Percentiles rank a stretch among this genome's conserved stretches.
phyloP scores from a whole-genome alignment of 2,329 filamentous ascomycete genomes.

The Aurifilum marmelostoma region DNA sequence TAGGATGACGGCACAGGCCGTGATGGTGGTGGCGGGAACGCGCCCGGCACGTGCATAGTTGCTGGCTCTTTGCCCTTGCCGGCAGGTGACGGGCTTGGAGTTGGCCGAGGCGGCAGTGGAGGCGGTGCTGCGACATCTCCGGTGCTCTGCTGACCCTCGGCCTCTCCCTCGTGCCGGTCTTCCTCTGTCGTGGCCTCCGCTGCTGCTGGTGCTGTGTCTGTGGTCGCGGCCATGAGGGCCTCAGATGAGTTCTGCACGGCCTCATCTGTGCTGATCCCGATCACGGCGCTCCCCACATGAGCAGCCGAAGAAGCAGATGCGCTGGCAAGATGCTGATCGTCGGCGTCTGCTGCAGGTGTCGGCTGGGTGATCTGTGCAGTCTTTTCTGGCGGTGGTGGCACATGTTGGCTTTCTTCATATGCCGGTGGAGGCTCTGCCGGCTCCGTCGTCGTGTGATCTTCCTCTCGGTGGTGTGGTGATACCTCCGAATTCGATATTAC shows the following conservation, averaged over 20 bases:
- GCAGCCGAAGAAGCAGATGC: constrained; percentile 11
- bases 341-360: neutral
- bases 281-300: neutral
- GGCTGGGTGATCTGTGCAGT: neutral
- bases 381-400: constrained; percentile 26
- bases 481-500: neutral
- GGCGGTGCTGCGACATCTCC: constrained; percentile 11
- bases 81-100: constrained; percentile 10
- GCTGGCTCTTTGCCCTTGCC: constrained; percentile 18
- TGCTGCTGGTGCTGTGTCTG: neutral
- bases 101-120: constrained; percentile 18
- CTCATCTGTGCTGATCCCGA: neutral
- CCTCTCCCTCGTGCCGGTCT: neutral
- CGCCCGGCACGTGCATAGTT: constrained; percentile 18
- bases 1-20: constrained; percentile 10
- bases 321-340: constrained; percentile 1
- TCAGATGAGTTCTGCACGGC: neutral
- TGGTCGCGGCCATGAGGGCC: neutral
- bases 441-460: neutral
- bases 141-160: neutral
- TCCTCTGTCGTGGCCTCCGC: neutral
- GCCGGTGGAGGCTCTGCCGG: constrained; percentile 18
- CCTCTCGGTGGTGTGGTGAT: neutral
- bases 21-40: constrained; percentile 19
- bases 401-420: constrained; percentile 21